Evolutionary conservation across 495 filamentous ascomycete species (phyloP).

Genomic region (Chaetomium tenue): DNA sequence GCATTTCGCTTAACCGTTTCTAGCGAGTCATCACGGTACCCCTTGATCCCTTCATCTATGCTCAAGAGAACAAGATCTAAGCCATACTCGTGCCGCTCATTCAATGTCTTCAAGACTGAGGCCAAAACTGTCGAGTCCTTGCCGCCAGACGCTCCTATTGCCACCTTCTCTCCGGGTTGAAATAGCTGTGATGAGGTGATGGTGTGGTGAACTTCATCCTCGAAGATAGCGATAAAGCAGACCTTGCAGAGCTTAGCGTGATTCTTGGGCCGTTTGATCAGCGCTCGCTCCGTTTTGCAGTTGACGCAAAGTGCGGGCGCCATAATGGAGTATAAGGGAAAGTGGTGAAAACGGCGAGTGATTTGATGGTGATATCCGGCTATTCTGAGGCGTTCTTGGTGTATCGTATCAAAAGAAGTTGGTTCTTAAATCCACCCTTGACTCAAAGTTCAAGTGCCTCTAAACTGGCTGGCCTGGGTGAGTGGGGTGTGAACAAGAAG

Average conservation of each 20-base stretch:
- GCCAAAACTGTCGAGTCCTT: conserved; percentile 98
- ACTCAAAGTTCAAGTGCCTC: neutral
- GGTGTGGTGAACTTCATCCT: conserved; percentile 90
- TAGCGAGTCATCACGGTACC: conserved; percentile 91
- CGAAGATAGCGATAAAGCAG: conserved; percentile 86
- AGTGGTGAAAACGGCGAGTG: too few species aligned
- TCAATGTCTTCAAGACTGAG: conserved; percentile 89
- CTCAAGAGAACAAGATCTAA: conserved; percentile 82
- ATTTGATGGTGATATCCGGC: too few species aligned
- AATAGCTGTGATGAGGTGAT: conserved; percentile 79
- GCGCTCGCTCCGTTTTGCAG: conserved; percentile 72
- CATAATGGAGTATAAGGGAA: conserved; percentile 36
- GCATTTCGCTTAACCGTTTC: conserved; percentile 96
- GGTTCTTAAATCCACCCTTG: neutral
- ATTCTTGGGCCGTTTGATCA: conserved; percentile 93
- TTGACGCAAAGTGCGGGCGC: conserved; percentile 61
- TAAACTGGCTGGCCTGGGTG: neutral
- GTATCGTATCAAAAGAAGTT: too few species aligned
- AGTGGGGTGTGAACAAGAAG: neutral
- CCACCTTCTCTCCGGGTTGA: conserved; percentile 77
- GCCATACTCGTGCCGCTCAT: conserved; percentile 83
- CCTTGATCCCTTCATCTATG: conserved; percentile 96
- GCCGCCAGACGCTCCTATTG: conserved; percentile 93
- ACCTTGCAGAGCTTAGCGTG: conserved; percentile 83
- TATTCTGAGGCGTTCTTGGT: too few species aligned